These are phyloP conservation scores for Pichia manshurica DNA, from an alignment of 805 yeast species.

Conservation along the genomic window DNA sequence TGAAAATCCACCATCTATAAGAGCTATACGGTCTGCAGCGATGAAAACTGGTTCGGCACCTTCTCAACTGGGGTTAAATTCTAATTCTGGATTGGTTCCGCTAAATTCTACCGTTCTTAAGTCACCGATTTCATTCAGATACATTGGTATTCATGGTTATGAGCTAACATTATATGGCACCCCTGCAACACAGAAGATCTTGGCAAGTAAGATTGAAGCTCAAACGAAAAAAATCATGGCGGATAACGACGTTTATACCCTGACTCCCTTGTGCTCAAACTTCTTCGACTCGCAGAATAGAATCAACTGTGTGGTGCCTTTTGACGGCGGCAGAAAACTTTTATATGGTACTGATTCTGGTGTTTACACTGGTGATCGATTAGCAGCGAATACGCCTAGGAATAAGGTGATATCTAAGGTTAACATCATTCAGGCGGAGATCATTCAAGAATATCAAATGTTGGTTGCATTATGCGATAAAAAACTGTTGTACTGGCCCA, in stretches of 20 bases:
- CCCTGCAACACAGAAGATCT: conserved; percentile 65
- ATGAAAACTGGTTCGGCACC: conserved; percentile 31
- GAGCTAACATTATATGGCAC: conserved; percentile 50
- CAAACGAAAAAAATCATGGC: conserved; percentile 73
- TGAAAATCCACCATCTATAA: conserved; percentile 69
- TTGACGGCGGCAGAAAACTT: conserved; percentile 89
- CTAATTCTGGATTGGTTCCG: conserved; percentile 15
- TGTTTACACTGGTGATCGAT: conserved; percentile 69
- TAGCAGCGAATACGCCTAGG: conserved; percentile 42
- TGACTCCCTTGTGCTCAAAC: conserved; percentile 67
- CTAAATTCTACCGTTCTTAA: conserved; percentile 28
- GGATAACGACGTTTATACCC: conserved; percentile 72
- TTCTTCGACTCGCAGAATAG: conserved; percentile 69
- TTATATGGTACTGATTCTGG: conserved; percentile 91
- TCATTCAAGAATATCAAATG: conserved; percentile 84
- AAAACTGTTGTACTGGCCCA: conserved; percentile 67
- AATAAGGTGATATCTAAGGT: conserved; percentile 66
- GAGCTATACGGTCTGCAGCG: conserved; percentile 37
- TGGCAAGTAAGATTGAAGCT: conserved; percentile 69
- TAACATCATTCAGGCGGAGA: conserved; percentile 84
- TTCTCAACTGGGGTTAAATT: conserved; percentile 24
- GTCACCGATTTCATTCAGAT: conserved; percentile 46
- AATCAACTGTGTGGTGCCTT: conserved; percentile 87
- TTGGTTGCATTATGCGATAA: conserved; percentile 78
- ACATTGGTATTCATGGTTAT: conserved; percentile 49